Evolutionary conservation across 2,329 filamentous ascomycete species (phyloP).

Genomic region (Stenocarpella maydis): DNA sequence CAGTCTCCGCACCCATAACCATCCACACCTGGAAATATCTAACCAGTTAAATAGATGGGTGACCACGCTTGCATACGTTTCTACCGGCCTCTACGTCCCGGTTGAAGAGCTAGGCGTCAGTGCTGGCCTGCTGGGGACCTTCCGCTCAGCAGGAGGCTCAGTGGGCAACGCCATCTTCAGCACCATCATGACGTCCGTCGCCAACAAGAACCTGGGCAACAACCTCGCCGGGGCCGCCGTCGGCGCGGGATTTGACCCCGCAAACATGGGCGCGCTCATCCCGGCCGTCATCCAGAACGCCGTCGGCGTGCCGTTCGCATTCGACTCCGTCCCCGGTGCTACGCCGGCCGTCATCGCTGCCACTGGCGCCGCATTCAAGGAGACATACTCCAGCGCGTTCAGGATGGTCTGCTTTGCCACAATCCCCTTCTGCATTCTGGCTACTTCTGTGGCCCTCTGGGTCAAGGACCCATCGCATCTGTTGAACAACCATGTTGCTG

Average conservation of each 20-base stretch:
- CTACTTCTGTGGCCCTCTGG: slow-evolving; percentile 36
- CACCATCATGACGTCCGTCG: slow-evolving; percentile 43
- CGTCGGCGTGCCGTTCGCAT: slow-evolving; percentile 41
- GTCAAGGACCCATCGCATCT: slow-evolving; percentile 43
- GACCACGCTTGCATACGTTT: slow-evolving; percentile 43
- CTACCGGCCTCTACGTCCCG: slow-evolving; percentile 43
- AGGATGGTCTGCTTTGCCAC: slow-evolving; percentile 41
- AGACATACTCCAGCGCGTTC: slow-evolving; percentile 43
- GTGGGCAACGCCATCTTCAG: slow-evolving; percentile 48
- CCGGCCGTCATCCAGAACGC: slow-evolving; percentile 44
- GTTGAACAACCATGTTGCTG: slow-evolving; percentile 44
- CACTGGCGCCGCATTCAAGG: slow-evolving; percentile 39
- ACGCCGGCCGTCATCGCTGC: slow-evolving; percentile 24
- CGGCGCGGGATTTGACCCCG: slow-evolving; percentile 38
- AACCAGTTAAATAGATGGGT: slow-evolving; percentile 36
- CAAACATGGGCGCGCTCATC: slow-evolving; percentile 39
- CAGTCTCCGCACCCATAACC: background rate
- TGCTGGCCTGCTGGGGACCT: slow-evolving; percentile 44
- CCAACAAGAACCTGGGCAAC: slow-evolving; percentile 41
- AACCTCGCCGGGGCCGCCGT: slow-evolving; percentile 43
- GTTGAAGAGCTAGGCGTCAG: slow-evolving; percentile 43
- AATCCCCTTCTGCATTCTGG: slow-evolving; percentile 41
- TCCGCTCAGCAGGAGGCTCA: slow-evolving; percentile 44
- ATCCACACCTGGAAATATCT: background rate
- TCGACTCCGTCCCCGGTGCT: slow-evolving; percentile 39